Evolutionary conservation across 1,139 yeast genomes (phyloP).

Genomic region (Scheffersomyces lignicola): DNA sequence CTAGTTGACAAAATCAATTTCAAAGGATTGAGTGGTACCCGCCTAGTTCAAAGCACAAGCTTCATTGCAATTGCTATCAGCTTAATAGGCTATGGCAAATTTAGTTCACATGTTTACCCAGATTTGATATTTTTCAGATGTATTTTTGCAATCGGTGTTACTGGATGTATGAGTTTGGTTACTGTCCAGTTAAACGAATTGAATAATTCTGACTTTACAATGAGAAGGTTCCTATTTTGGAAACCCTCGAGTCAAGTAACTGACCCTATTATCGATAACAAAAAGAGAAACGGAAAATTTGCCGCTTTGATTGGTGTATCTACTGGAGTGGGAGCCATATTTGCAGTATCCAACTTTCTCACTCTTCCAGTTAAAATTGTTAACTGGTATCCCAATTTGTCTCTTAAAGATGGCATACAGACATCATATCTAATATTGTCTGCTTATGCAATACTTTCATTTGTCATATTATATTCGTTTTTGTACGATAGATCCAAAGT

Average conservation of each 20-base stretch:
- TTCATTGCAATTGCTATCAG: constrained; percentile 48
- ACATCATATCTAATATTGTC: constrained; percentile 53
- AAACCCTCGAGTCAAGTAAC: constrained; percentile 5
- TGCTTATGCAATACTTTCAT: constrained; percentile 35
- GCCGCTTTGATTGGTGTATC: constrained; percentile 63
- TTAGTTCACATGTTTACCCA: constrained; percentile 33
- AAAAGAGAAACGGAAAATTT: constrained; percentile 48
- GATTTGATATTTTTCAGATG: constrained; percentile 52
- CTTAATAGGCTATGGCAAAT: constrained; percentile 49
- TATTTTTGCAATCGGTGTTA: constrained; percentile 59
- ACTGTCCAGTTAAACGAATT: constrained; percentile 57
- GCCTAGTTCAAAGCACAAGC: constrained; percentile 51
- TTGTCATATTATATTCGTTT: constrained; percentile 38
- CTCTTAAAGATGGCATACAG: constrained; percentile 42
- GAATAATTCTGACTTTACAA: constrained; percentile 43
- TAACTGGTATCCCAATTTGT: constrained; percentile 19
- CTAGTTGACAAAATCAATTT: constrained; percentile 48
- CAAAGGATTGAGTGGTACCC: constrained; percentile 44
- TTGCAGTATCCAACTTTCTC: constrained; percentile 50
- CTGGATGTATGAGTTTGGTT: constrained; percentile 52
- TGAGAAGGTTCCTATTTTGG: constrained; percentile 27
- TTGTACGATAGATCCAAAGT: constrained; percentile 37
- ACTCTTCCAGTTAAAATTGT: constrained; percentile 48
- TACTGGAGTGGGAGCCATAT: constrained; percentile 70
- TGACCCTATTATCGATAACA: no score